Evolutionary conservation across 225 moss, liverwort and hornwort genomes (phyloP), one percentile per base, ranked within the genome.

Genomic region (Polytrichum formosum): DNA sequence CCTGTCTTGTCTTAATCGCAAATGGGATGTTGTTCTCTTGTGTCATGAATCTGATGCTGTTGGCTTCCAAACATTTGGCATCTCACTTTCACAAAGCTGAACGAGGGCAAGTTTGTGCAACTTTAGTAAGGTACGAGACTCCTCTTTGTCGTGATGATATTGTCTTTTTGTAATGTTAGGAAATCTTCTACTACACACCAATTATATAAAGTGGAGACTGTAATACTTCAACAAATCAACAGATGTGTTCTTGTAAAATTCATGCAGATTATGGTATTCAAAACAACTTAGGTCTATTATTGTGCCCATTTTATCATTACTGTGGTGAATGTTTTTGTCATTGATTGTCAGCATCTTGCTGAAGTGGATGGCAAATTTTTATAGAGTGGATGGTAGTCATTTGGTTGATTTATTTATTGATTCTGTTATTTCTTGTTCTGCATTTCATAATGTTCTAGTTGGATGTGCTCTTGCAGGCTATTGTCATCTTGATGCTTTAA

Each of bases 21-120:
- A 20, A 81, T 82, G 82, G 78, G 75, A 79, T 80, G 67, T 78
- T 78, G 71, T 79, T 79, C 67, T 80, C 79, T 79, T 77, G 73
- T 84, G 68, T 75, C 78, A 78, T 78, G 77, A 64, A 74, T 83
- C 67, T 76, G 76, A 80, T 76, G 79, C 83, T 74, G 79, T 83
- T 76, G 73, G 71, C 79, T 70, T 64, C 67, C 79, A 70, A 71
- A 60, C 73, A 68, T 80, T 61, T 83, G 71, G 67, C 68, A 61
- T 83, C 79, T 74, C 67, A 73, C 68, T 79, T 73, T 72, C 55
- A 70, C n/a, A 66, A 79, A 69, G 56, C 53, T 73, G 62, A 65
- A 69, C 65, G 67, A 53, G 73, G 56, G 61, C 65, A 28, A 65
- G 66, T 61, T 74, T 29, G 46, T 76, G 64, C 63, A 73, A 55